phyloP scores from a whole-genome alignment of 2,329 filamentous ascomycete species.

The Pseudonectria buxi region DNA sequence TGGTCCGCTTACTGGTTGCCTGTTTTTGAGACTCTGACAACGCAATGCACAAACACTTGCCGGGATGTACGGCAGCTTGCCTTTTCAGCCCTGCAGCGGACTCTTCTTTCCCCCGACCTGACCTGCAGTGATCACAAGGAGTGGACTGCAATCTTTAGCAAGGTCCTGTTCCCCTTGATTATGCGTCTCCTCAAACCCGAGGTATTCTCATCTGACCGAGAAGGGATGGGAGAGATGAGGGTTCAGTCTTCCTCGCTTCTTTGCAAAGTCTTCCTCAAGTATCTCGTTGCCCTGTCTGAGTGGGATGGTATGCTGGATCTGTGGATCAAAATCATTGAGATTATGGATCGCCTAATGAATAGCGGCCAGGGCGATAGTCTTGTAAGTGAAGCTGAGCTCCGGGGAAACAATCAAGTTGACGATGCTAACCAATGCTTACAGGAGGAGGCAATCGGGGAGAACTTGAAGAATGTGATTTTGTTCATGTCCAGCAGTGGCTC shows the following conservation, averaged over 20 bases:
- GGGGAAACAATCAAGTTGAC: neutral
- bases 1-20: constrained; percentile 98
- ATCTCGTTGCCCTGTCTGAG: constrained; percentile 74
- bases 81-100: constrained; percentile 77
- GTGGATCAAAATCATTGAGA: constrained; percentile 86
- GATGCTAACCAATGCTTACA: constrained; percentile 29
- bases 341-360: constrained; percentile 95
- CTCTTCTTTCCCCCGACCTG: constrained; percentile 76
- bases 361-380: constrained; percentile 86
- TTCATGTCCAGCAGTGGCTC: constrained; percentile 91
- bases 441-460: constrained; percentile 93
- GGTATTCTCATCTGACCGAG: constrained; percentile 81
- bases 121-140: constrained; percentile 78
- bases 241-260: constrained; percentile 86
- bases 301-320: constrained; percentile 87
- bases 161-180: constrained; percentile 90
- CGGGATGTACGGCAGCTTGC: constrained; percentile 87
- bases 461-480: constrained; percentile 89
- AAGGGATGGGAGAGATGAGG: constrained; percentile 92
- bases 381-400: constrained; percentile 44
- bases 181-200: constrained; percentile 84
- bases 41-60: constrained; percentile 90
- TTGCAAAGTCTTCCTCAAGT: constrained; percentile 93
- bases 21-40: constrained; percentile 80
- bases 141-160: constrained; percentile 91